phyloP scores from a whole-genome alignment of 352 stramenopile species.

The Globisporangium middletonii region DNA sequence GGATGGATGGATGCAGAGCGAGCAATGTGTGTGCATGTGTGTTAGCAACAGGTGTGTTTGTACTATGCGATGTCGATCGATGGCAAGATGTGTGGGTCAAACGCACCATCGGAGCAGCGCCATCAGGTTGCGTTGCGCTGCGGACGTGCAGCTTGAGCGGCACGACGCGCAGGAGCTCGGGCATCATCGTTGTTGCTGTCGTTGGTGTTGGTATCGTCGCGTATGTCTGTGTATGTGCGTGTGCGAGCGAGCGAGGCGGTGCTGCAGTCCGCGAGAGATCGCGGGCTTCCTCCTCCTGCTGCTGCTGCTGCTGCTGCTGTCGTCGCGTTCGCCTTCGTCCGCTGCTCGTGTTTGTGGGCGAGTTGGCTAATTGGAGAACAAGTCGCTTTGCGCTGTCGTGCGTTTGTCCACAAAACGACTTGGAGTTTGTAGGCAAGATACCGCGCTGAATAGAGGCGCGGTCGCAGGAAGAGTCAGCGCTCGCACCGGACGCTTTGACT shows the following conservation, averaged over 20 bases:
- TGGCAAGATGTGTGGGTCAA: background rate
- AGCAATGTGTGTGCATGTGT: background rate
- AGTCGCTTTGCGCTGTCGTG: no score
- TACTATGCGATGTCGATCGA: background rate
- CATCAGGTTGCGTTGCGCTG: conserved; percentile 49
- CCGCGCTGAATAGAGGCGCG: no score
- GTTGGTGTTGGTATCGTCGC: background rate
- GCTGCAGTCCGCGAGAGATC: background rate
- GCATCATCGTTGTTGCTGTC: conserved; percentile 8
- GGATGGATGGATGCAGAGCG: conserved; percentile 1
- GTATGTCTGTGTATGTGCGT: background rate
- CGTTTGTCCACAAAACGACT: no score
- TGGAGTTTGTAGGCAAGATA: no score
- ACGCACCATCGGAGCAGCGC: conserved; percentile 45
- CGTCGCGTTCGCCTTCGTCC: no score
- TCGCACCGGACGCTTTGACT: no score
- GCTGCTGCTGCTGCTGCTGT: background rate
- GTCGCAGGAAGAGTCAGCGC: no score
- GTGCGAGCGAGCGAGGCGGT: background rate
- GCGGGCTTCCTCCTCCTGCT: background rate
- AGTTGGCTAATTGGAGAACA: no score
- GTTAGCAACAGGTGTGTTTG: no score
- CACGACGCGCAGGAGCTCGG: conserved; percentile 17
- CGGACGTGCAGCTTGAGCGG: conserved; percentile 59
- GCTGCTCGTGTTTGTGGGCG: no score